Conservation (phyloP, 1,139 yeast genomes). For the Meyerozyma athensensis region DNA sequence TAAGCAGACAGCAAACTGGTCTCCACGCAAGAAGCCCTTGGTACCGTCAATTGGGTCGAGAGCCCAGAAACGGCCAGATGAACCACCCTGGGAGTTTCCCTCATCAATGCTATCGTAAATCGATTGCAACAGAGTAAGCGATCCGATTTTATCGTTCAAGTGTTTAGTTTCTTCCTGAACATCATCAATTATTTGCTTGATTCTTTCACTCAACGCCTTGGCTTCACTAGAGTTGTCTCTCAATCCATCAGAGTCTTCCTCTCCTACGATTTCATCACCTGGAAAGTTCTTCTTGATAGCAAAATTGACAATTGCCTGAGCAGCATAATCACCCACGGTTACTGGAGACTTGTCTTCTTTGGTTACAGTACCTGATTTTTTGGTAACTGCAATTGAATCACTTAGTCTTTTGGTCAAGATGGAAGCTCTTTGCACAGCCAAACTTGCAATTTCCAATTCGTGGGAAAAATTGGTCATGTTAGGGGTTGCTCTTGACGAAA, state of each 20-base stretch:
- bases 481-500: not conserved
- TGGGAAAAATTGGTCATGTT: slow-evolving; percentile 14
- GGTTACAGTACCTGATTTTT: slow-evolving; percentile 60
- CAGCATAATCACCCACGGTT: slow-evolving; percentile 93
- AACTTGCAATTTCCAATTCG: slow-evolving; percentile 74
- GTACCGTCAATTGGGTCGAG: slow-evolving; percentile 98
- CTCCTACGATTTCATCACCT: slow-evolving; percentile 83
- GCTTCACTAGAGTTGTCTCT: slow-evolving; percentile 41
- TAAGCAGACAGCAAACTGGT: slow-evolving; percentile 93
- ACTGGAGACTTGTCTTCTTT: slow-evolving; percentile 93
- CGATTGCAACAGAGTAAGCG: slow-evolving; percentile 40
- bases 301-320: slow-evolving; percentile 87
- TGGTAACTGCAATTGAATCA: slow-evolving; percentile 56
- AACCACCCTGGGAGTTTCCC: slow-evolving; percentile 77
- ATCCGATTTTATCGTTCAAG: slow-evolving; percentile 29
- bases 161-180: slow-evolving; percentile 35
- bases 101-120: slow-evolving; percentile 67
- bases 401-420: slow-evolving; percentile 69
- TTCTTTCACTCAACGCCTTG: slow-evolving; percentile 30
- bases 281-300: slow-evolving; percentile 81
- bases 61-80: slow-evolving; percentile 87
- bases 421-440: slow-evolving; percentile 89
- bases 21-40: slow-evolving; percentile 92
- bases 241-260: slow-evolving; percentile 76
- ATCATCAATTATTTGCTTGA: slow-evolving; percentile 45